Base-by-base conservation (phyloP, 1,284 basidiomycete species). In the Leccinum ponderosum region DNA sequence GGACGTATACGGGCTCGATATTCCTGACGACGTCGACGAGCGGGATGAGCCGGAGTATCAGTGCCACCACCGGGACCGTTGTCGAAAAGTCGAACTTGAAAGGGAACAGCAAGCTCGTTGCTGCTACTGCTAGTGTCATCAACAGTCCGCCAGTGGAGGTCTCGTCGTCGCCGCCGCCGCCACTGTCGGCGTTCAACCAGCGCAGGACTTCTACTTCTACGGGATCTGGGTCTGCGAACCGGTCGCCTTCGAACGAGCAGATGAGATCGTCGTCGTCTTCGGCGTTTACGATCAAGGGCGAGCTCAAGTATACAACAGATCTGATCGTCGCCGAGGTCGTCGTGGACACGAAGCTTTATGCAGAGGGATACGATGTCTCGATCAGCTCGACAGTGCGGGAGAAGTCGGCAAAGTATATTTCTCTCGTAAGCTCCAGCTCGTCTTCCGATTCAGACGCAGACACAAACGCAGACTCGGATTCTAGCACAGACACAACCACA, bases 311-410 rank as follows among this genome's bases (percentile, higher is more conserved):
- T 39, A 75, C 80, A 9, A 80, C 80, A 53, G 88, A 93, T 69
- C 74, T 91, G 56, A 72, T 92, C 20, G 83, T 91, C 15, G 83
- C 83, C 14, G 91, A 93, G 73, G 71, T 93, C 29, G 81, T 93
- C 20, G 80, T 94, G 14, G 91, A 93, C 74, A 85, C 89, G 59
- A 89, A 87, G 71, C 77, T 90, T 55, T 93, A 90, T 75, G 82
- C 84, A 0, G 81, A 81, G 57, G 90, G 91, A 22, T 94, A 92
- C 68, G 79, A 81, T 15, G 80, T 93, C 7, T 69, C 72, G 7
- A 71, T 89, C 51, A 71, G 71, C 39, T 87, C 87, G 27, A 70
- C 74, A 14, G 77, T 80, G 63, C 75, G 77, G 39, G 74, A 79
- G 60, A 77, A 74, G 37, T 64, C 71, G 33, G 76, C 72, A 64